Evolutionary conservation across 306 rosid species (phyloP).

Genomic region (Quercus engelmannii): DNA sequence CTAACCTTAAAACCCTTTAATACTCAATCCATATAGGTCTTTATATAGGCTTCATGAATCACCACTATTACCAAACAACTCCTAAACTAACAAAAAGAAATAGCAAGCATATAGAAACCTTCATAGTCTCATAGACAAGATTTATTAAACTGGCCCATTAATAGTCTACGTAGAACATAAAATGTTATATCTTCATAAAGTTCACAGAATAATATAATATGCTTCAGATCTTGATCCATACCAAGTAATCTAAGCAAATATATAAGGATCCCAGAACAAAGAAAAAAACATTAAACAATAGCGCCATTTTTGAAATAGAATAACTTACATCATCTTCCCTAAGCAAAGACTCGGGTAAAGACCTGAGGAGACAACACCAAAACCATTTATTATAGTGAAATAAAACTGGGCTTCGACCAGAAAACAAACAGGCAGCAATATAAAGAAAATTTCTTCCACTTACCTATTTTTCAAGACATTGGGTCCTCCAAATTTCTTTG

Average conservation of each 20-base stretch:
- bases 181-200: too few species aligned
- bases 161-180: too few species aligned
- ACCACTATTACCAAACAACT: not conserved
- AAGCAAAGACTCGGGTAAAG: slow-evolving; percentile 60
- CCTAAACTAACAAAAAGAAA: not conserved
- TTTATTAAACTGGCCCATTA: too few species aligned
- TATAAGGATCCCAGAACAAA: not conserved
- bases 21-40: not conserved
- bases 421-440: not conserved
- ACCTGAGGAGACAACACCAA: slow-evolving; percentile 14
- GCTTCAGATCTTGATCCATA: not conserved
- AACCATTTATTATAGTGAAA: not conserved
- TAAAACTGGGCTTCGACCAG: not conserved
- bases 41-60: not conserved
- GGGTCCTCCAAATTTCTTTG: slow-evolving; percentile 27
- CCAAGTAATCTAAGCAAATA: not conserved
- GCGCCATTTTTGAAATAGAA: not conserved
- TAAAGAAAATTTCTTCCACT: not conserved
- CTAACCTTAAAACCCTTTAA: not conserved
- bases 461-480: slow-evolving; percentile 33
- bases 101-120: not conserved
- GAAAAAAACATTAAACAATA: not conserved
- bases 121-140: not conserved
- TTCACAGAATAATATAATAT: too few species aligned
- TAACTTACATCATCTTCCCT: slow-evolving; percentile 79